These are phyloP conservation scores for Zalaria sp. DNA, from an alignment of 2,329 filamentous ascomycete genomes.

Conservation along the genomic window DNA sequence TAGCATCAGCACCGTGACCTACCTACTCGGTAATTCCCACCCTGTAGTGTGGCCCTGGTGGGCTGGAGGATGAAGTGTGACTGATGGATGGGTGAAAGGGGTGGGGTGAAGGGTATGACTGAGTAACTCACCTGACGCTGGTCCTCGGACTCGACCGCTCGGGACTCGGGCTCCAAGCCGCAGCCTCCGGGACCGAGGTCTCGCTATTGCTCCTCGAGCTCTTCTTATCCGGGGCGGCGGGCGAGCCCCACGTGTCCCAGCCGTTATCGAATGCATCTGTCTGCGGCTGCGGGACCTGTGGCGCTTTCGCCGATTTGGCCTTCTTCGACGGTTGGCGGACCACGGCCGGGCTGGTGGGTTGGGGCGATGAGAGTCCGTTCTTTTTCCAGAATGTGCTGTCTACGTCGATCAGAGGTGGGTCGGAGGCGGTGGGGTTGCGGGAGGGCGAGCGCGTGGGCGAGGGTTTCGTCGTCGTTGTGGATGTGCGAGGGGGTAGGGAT, in stretches of 20 bases:
- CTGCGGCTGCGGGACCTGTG: slow-evolving; percentile 21
- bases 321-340: slow-evolving; percentile 4
- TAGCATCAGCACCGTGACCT: background rate
- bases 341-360: slow-evolving; percentile 5
- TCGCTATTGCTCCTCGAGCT: slow-evolving; percentile 27
- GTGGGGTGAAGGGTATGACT: too few species aligned
- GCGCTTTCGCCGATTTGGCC: slow-evolving; percentile 13
- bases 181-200: slow-evolving; percentile 34
- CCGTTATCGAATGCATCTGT: slow-evolving; percentile 1
- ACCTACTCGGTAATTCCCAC: too few species aligned
- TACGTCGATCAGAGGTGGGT: slow-evolving; percentile 18
- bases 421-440: slow-evolving; percentile 5
- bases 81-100: too few species aligned
- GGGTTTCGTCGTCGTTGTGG: slow-evolving; percentile 3
- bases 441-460: background rate
- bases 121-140: background rate
- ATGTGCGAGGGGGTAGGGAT: slow-evolving; percentile 2
- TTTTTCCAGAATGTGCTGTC: slow-evolving; percentile 29
- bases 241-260: slow-evolving; percentile 44
- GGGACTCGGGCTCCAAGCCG: slow-evolving; percentile 20
- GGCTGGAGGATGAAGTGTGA: too few species aligned
- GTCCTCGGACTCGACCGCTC: slow-evolving; percentile 9
- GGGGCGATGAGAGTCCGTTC: slow-evolving; percentile 25
- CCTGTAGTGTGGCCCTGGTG: too few species aligned
- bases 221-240: slow-evolving; percentile 12